Evolutionary conservation across 2,329 filamentous ascomycete species (phyloP).

Genomic region (Penicillium glabrum): DNA sequence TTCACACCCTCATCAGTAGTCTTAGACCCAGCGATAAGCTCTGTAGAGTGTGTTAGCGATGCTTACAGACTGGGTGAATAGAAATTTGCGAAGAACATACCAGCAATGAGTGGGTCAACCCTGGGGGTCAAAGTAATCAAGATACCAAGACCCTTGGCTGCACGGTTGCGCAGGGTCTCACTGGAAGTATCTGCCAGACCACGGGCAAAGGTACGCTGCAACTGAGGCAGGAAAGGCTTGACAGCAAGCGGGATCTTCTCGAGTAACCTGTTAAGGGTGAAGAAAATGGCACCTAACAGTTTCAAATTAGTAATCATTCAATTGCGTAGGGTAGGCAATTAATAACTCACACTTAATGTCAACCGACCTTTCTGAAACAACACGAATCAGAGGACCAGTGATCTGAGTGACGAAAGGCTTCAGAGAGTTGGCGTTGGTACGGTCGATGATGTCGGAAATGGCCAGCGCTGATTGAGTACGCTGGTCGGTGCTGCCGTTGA

Average conservation of each 20-base stretch:
- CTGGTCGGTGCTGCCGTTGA: slow-evolving; percentile 94
- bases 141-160: slow-evolving; percentile 90
- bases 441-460: slow-evolving; percentile 93
- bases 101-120: slow-evolving; percentile 84
- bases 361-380: slow-evolving; percentile 92
- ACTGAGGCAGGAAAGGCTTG: slow-evolving; percentile 93
- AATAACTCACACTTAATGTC: slow-evolving; percentile 71
- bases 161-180: slow-evolving; percentile 80
- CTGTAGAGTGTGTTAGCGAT: slow-evolving; percentile 36
- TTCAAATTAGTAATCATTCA: slow-evolving; percentile 19
- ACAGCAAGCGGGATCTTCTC: slow-evolving; percentile 95
- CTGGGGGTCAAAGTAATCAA: slow-evolving; percentile 93
- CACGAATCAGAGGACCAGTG: slow-evolving; percentile 94
- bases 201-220: slow-evolving; percentile 96
- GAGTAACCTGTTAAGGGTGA: slow-evolving; percentile 90
- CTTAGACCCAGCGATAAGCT: slow-evolving; percentile 93
- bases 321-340: background rate
- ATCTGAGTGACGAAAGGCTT: slow-evolving; percentile 97
- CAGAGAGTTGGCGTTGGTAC: slow-evolving; percentile 80
- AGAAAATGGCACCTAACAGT: slow-evolving; percentile 73
- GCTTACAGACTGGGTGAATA: background rate
- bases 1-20: slow-evolving; percentile 83
- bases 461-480: slow-evolving; percentile 87
- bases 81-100: background rate
- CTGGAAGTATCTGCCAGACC: slow-evolving; percentile 91